A percentile compares a stretch with the other conserved stretches of the same genome.
These are phyloP conservation scores for Trichoderma koningii DNA, from an alignment of 2,329 filamentous ascomycete genomes.

Conservation along the genomic window DNA sequence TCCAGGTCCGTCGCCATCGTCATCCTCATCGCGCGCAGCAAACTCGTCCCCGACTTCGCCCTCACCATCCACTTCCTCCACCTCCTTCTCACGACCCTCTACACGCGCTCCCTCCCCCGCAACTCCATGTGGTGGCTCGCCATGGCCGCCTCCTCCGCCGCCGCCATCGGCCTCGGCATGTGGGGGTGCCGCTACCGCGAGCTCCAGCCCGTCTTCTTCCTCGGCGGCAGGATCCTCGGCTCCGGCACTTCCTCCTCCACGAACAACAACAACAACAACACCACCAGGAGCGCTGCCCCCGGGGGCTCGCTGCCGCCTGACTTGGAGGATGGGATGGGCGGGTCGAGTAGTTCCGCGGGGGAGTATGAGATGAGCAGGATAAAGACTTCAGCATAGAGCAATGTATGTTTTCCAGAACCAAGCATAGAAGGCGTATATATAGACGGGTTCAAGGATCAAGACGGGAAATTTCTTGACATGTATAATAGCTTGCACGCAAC, in stretches of 20 bases:
- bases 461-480: slow-evolving; percentile 7
- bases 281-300: slow-evolving; percentile 29
- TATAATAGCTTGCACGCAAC: slow-evolving; percentile 6
- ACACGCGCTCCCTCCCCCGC: slow-evolving; percentile 73
- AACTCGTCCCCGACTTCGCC: slow-evolving; percentile 93
- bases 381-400: slow-evolving; percentile 36
- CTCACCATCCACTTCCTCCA: slow-evolving; percentile 85
- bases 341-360: slow-evolving; percentile 42
- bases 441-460: neutral
- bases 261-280: slow-evolving; percentile 15
- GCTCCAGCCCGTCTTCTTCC: slow-evolving; percentile 84
- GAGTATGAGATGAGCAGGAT: slow-evolving; percentile 68
- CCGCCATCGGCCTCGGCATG: slow-evolving; percentile 66
- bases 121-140: slow-evolving; percentile 84
- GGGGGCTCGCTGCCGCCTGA: slow-evolving; percentile 31
- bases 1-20: slow-evolving; percentile 79
- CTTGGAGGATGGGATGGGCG: slow-evolving; percentile 47
- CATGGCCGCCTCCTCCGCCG: slow-evolving; percentile 50
- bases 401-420: neutral
- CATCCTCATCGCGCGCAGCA: slow-evolving; percentile 80
- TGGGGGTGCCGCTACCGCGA: slow-evolving; percentile 94
- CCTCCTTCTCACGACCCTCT: slow-evolving; percentile 74
- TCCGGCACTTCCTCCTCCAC: slow-evolving; percentile 28
- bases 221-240: slow-evolving; percentile 54
- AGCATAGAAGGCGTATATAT: neutral